Conservation (phyloP, 768 basidiomycete genomes). For the Mrakia gelida region DNA sequence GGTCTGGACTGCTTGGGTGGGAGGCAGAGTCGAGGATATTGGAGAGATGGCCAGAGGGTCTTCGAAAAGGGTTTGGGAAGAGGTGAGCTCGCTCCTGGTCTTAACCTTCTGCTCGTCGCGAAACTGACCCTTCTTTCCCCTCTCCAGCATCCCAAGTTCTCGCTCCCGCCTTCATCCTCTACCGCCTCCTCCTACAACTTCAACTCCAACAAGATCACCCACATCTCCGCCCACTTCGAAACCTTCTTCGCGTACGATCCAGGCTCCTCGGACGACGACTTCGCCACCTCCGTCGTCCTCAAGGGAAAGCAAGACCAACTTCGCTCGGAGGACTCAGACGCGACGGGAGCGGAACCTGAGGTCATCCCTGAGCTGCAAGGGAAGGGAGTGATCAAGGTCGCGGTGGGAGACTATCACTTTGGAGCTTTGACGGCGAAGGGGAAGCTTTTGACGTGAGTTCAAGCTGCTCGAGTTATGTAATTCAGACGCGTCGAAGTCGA, state of each 20-base stretch:
- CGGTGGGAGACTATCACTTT: constrained; percentile 69
- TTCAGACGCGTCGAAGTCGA: neutral
- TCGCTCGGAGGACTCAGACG: constrained; percentile 39
- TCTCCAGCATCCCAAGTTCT: constrained; percentile 20
- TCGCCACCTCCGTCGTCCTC: constrained; percentile 62
- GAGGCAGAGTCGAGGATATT: neutral
- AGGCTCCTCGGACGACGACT: constrained; percentile 6
- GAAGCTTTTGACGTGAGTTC: constrained; percentile 74
- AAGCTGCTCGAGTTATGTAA: constrained; percentile 38
- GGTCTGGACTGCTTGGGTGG: constrained; percentile 46
- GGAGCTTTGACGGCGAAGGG: constrained; percentile 77
- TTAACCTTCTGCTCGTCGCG: neutral
- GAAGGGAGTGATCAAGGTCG: constrained; percentile 57
- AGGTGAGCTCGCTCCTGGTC: neutral
- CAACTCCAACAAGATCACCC: constrained; percentile 35
- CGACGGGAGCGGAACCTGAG: constrained; percentile 48
- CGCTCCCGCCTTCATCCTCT: neutral
- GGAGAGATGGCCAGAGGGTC: neutral
- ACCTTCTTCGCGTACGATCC: constrained; percentile 60
- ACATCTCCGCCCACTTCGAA: constrained; percentile 75
- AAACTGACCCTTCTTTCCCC: neutral
- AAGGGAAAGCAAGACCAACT: constrained; percentile 53
- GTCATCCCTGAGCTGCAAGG: constrained; percentile 72
- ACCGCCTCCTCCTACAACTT: neutral
- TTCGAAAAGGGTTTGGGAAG: constrained; percentile 11